Base-by-base conservation (phyloP, 768 basidiomycete genomes). In the Boletus pseudo-olivaceus region DNA sequence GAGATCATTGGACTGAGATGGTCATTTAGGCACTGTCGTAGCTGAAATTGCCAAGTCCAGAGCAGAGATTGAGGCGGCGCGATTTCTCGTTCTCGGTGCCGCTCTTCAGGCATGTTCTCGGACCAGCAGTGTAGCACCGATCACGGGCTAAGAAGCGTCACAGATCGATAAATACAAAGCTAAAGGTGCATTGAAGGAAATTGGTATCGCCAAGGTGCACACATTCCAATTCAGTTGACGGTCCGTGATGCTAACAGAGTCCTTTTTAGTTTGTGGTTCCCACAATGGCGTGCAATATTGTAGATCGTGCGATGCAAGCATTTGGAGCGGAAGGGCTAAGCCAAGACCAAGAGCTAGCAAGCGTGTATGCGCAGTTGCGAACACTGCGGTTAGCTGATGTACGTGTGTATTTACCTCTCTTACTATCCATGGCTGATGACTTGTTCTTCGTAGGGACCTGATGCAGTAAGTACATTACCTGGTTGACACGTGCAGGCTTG, bases 311-410 rank as follows among this genome's bases (percentile, higher is more conserved):
- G 2, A 98, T 98, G 47, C 97, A 99, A 75, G 78, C 90, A 0
- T 93, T 88, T 63, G 97, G 97, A 49, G 97, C 94, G n/a, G 96
- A 98, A 72, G 97, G 97, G 33, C 75, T 99, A 42, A 90, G 82
- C 23, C 93, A 97, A 72, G 96, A 98, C 63, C 86, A 87, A 34
- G 82, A 83, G 20, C 81, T 99, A 33, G 93, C 96, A 1, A 65
- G 71, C 47, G 78, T 80, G 55, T 98, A 84, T 78, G 89, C 92
- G 27, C 80, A 81, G 9, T 68, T 98, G 59, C 81, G 97, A 50
- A 97, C 95, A 0, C 79, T 99, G 23, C 84, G 96, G 30, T 79
- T 92, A 62, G 91, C 91, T 52, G 91, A 93, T 70, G 91, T 91
- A 67, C 52, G 85, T 75, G 23, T 38, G 47, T 44, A 29, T 34